Conservation (phyloP, 768 basidiomycete species). For the Tricholomella constricta region DNA sequence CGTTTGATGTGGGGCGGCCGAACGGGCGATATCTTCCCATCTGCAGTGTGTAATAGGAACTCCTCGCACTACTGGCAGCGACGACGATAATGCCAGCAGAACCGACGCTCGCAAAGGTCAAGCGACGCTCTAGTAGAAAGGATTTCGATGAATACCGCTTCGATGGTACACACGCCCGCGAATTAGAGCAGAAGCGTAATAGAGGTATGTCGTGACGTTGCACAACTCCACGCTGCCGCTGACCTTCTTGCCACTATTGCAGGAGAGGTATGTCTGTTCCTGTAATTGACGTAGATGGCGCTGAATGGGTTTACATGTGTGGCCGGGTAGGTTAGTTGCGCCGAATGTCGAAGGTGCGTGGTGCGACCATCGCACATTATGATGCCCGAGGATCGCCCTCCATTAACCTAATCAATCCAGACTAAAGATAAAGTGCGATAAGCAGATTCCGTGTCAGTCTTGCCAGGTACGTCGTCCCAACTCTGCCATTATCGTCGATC, state of each 20-base stretch:
- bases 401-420: slow-evolving; percentile 30
- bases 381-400: slow-evolving; percentile 11
- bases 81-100: slow-evolving; percentile 56
- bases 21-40: too few relatives aligned
- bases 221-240: slow-evolving; percentile 6
- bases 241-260: slow-evolving; percentile 6
- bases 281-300: neutral
- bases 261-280: slow-evolving; percentile 31
- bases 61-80: neutral
- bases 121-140: slow-evolving; percentile 49
- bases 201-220: slow-evolving; percentile 41
- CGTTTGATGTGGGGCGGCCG: too few relatives aligned
- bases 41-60: too few relatives aligned
- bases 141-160: slow-evolving; percentile 53
- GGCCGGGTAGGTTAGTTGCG: slow-evolving; percentile 65
- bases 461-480: too few relatives aligned
- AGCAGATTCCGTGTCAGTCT: slow-evolving; percentile 79
- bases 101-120: slow-evolving; percentile 50
- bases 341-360: slow-evolving; percentile 70
- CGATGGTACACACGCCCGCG: slow-evolving; percentile 57
- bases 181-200: slow-evolving; percentile 74
- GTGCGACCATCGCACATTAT: slow-evolving; percentile 58
- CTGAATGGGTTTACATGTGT: slow-evolving; percentile 14
- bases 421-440: slow-evolving; percentile 83
- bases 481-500: too few relatives aligned